Conservation (phyloP, 257 asterid species). For the Echites panduratus region DNA sequence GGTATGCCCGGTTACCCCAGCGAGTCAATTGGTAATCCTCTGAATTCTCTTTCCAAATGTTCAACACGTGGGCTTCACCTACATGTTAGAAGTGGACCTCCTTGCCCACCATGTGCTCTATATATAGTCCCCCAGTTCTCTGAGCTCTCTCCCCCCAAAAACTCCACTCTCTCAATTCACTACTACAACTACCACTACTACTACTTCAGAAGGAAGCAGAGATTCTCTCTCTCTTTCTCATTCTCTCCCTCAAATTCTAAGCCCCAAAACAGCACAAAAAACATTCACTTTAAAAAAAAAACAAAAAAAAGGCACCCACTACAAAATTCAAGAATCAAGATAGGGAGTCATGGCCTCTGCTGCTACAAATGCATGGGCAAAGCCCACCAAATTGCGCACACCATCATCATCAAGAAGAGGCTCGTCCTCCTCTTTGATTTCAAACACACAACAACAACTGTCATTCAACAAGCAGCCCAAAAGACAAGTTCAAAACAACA, state of each 20-base stretch:
- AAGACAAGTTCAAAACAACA: constrained; percentile 3
- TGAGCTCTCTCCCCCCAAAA: constrained; percentile 11
- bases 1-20: constrained; percentile 28
- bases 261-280: constrained; percentile 7
- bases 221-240: constrained; percentile 12
- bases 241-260: not conserved
- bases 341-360: constrained; percentile 51
- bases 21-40: constrained; percentile 8
- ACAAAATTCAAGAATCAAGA: constrained; percentile 14
- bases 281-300: constrained; percentile 6
- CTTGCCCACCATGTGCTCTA: constrained; percentile 29
- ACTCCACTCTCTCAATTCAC: constrained; percentile 17
- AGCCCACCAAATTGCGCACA: not conserved
- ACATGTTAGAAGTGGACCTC: constrained; percentile 46
- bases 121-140: constrained; percentile 36
- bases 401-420: constrained; percentile 14
- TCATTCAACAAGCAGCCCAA: constrained; percentile 17
- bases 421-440: constrained; percentile 13
- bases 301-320: constrained; percentile 1
- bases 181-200: not conserved
- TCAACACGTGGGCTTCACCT: constrained; percentile 74
- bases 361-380: constrained; percentile 38
- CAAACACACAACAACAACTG: constrained; percentile 8
- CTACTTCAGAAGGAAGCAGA: not conserved
- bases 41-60: constrained; percentile 25